phyloP scores from a whole-genome alignment of 177 flowering plant species.

The Vitis hybrid region DNA sequence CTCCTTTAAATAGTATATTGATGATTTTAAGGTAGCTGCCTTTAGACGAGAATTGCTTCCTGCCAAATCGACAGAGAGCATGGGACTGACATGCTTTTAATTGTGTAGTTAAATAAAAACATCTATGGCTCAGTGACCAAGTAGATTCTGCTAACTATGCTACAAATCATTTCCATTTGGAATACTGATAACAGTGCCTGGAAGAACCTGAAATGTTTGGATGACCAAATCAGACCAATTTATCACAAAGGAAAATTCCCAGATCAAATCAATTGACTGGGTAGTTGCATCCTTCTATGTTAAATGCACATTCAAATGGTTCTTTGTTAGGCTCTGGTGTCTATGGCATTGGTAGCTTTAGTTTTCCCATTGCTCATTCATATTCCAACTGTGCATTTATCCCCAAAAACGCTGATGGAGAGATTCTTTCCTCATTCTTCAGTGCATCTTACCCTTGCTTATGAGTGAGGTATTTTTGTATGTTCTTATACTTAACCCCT shows the following conservation, averaged over 20 bases:
- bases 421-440: not conserved
- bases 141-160: not conserved
- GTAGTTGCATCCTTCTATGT: too few species aligned
- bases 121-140: not conserved
- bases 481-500: constrained; percentile 52
- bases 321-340: too few species aligned
- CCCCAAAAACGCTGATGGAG: not conserved
- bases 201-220: too few species aligned
- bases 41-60: not conserved
- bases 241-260: too few species aligned
- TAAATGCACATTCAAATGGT: too few species aligned
- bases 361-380: too few species aligned
- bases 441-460: constrained; percentile 3
- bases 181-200: too few species aligned
- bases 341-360: too few species aligned
- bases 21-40: not conserved
- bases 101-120: not conserved
- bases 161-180: too few species aligned
- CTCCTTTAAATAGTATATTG: not conserved
- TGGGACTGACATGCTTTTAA: not conserved
- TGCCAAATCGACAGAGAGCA: not conserved
- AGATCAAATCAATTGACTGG: too few species aligned
- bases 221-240: too few species aligned
- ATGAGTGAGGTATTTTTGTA: constrained; percentile 12
- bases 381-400: not conserved